These are phyloP conservation scores for Fennellomyces sp. DNA, from an alignment of 371 early-diverging fungal genomes.

Conservation along the genomic window DNA sequence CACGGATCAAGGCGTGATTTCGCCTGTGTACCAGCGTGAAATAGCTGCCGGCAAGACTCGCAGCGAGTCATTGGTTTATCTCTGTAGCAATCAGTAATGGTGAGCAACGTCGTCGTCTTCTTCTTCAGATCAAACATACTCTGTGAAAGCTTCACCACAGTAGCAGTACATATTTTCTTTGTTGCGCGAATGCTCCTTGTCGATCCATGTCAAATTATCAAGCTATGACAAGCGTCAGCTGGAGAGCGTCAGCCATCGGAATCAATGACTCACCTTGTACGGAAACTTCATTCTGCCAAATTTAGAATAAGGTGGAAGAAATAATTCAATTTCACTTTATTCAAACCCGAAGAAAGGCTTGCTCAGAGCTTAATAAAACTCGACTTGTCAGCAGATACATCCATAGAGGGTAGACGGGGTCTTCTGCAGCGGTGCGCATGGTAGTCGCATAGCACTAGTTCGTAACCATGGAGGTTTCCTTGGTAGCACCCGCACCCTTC, in stretches of 20 bases:
- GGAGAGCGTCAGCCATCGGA: background rate
- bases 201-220: conserved; percentile 19
- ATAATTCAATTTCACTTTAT: too few species aligned
- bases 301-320: too few species aligned
- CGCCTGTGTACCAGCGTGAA: conserved; percentile 59
- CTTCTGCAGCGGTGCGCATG: too few species aligned
- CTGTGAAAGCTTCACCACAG: conserved; percentile 53
- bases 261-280: background rate
- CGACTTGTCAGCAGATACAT: too few species aligned
- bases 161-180: conserved; percentile 63
- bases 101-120: background rate
- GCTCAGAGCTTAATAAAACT: too few species aligned
- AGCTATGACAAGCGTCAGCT: background rate
- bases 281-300: conserved; percentile 4
- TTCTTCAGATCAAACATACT: conserved; percentile 16
- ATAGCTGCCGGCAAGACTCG: conserved; percentile 55
- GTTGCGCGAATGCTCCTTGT: conserved; percentile 33
- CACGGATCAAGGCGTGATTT: too few species aligned
- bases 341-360: too few species aligned
- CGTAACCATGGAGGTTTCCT: too few species aligned
- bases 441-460: too few species aligned
- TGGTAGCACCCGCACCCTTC: too few species aligned
- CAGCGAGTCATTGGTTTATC: conserved; percentile 61
- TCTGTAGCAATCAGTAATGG: conserved; percentile 12
- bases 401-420: too few species aligned